Evolutionary conservation across 2,329 filamentous ascomycete genomes (phyloP).

Genomic region (Drechslerella dactyloides): DNA sequence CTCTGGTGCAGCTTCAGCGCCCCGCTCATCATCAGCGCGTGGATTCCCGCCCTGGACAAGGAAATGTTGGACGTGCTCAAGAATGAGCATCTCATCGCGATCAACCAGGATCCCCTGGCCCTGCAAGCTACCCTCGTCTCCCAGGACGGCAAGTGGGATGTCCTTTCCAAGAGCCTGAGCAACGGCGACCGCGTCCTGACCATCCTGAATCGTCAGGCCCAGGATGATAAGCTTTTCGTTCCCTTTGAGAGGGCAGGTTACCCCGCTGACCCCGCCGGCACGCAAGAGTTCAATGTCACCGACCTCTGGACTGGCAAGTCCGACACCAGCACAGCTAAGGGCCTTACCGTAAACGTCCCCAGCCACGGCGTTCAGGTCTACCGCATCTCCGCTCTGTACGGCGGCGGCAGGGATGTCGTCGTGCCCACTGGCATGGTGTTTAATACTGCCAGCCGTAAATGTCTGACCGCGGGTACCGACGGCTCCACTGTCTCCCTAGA

Average conservation of each 20-base stretch:
- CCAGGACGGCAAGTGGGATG: slow-evolving; percentile 60
- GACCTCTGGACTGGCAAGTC: slow-evolving; percentile 60
- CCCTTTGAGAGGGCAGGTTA: slow-evolving; percentile 58
- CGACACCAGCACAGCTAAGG: slow-evolving; percentile 50
- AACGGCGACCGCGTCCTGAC: slow-evolving; percentile 62
- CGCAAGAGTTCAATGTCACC: slow-evolving; percentile 56
- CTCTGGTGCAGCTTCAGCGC: slow-evolving; percentile 58
- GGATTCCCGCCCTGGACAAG: slow-evolving; percentile 58
- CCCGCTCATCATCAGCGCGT: slow-evolving; percentile 58
- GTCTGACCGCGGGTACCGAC: slow-evolving; percentile 57
- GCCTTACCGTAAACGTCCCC: slow-evolving; percentile 55
- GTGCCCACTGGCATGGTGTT: slow-evolving; percentile 63
- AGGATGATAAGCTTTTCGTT: slow-evolving; percentile 56
- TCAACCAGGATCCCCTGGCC: slow-evolving; percentile 60
- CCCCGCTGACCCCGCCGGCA: slow-evolving; percentile 54
- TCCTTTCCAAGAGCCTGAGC: slow-evolving; percentile 61
- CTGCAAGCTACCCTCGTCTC: slow-evolving; percentile 62
- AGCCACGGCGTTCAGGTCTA: slow-evolving; percentile 60
- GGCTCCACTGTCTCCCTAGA: slow-evolving; percentile 56
- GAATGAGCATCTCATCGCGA: slow-evolving; percentile 59
- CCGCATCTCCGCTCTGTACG: slow-evolving; percentile 58
- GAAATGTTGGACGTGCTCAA: slow-evolving; percentile 58
- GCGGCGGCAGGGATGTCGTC: slow-evolving; percentile 52
- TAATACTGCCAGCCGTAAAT: slow-evolving; percentile 61
- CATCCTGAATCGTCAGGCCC: slow-evolving; percentile 60